phyloP scores from a whole-genome alignment of 2,329 filamentous ascomycete genomes.

The Trichoderma simmonsii region DNA sequence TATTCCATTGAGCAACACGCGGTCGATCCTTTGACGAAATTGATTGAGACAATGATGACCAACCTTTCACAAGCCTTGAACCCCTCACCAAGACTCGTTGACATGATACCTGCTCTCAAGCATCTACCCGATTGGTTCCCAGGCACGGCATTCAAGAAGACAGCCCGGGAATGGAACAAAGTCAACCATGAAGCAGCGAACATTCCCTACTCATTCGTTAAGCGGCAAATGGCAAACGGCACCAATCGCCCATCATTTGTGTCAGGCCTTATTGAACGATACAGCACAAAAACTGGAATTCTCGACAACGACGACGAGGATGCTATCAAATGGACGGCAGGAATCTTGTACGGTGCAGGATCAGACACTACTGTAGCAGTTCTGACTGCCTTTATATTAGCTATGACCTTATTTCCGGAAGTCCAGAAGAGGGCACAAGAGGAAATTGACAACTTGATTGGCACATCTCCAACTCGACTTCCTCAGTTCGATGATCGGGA shows the following conservation, averaged over 20 bases:
- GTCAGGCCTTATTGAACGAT: neutral
- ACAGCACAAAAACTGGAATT: neutral
- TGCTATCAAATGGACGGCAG: neutral
- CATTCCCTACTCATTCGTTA: conserved; percentile 1
- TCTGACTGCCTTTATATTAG: conserved; percentile 1
- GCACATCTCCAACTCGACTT: conserved; percentile 20
- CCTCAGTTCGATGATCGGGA: conserved; percentile 21
- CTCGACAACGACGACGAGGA: neutral
- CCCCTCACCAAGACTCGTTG: conserved; percentile 26
- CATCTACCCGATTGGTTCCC: conserved; percentile 27
- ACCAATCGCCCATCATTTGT: neutral
- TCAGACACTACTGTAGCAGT: conserved; percentile 13
- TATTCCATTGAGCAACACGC: conserved; percentile 26
- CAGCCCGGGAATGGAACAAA: neutral
- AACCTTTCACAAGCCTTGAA: conserved; percentile 23
- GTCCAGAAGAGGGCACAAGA: conserved; percentile 20
- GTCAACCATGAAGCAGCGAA: neutral
- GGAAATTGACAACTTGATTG: conserved; percentile 21
- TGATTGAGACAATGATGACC: conserved; percentile 24
- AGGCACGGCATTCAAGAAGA: conserved; percentile 25
- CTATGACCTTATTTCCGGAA: conserved; percentile 17
- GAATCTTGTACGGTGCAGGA: conserved; percentile 8
- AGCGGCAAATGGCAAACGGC: neutral
- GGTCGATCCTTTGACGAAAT: conserved; percentile 24
- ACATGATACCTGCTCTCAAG: conserved; percentile 25